phyloP scores from a whole-genome alignment of 2,329 filamentous ascomycete genomes.

The Aspergillus japonicus region DNA sequence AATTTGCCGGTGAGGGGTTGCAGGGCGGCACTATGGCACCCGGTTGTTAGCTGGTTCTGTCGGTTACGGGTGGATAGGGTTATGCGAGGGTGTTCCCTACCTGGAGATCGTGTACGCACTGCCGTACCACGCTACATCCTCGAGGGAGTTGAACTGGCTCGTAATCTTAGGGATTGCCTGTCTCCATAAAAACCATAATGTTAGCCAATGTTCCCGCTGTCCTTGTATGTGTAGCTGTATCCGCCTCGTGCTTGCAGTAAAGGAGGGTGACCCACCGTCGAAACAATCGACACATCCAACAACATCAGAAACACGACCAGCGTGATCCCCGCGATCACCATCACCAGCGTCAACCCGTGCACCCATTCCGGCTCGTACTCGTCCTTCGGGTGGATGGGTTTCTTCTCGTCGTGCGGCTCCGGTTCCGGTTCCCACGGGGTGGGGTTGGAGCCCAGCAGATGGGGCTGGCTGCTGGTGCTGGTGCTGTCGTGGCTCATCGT shows the following conservation, averaged over 20 bases:
- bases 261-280: constrained; percentile 39
- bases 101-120: constrained; percentile 43
- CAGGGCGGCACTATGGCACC: constrained; percentile 6
- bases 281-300: constrained; percentile 55
- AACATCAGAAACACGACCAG: constrained; percentile 50
- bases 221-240: too few species aligned
- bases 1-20: constrained; percentile 10
- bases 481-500: background rate
- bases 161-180: constrained; percentile 52
- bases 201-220: background rate
- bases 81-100: constrained; percentile 11
- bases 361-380: constrained; percentile 16
- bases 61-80: too few species aligned
- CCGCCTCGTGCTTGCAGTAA: background rate
- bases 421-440: background rate
- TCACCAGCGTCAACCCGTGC: constrained; percentile 17
- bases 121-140: constrained; percentile 40
- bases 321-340: constrained; percentile 40
- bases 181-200: background rate
- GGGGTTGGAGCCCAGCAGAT: background rate
- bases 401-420: background rate
- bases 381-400: background rate
- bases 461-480: background rate
- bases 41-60: too few species aligned
- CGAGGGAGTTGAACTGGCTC: constrained; percentile 35